Conservation (phyloP, 495 filamentous ascomycete genomes). For the Letharia columbiana region DNA sequence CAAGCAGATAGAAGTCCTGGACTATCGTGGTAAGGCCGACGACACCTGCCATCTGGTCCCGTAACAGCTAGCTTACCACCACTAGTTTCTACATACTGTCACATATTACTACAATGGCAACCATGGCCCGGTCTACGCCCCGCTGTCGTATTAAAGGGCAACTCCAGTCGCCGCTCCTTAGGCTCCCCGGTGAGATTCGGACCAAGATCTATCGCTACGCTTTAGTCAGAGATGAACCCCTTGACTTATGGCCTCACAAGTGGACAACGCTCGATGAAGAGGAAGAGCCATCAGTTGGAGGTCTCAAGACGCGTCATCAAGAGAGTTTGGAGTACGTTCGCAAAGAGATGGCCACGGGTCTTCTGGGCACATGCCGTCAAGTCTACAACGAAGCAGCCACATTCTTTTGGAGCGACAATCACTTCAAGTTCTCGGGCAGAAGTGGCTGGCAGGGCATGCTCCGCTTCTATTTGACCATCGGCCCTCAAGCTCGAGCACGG, state of each 20-base stretch:
- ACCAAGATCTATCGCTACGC: conserved; percentile 33
- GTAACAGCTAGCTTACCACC: neutral
- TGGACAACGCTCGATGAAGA: conserved; percentile 15
- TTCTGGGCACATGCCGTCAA: conserved; percentile 23
- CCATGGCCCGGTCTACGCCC: conserved; percentile 9
- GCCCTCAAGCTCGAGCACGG: conserved; percentile 19
- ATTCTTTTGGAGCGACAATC: conserved; percentile 22
- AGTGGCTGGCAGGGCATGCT: conserved; percentile 25
- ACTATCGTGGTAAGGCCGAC: conserved; percentile 5
- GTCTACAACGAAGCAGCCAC: conserved; percentile 18
- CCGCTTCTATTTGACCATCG: conserved; percentile 25
- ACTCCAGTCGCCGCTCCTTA: conserved; percentile 31
- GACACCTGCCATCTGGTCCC: neutral
- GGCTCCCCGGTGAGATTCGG: conserved; percentile 34
- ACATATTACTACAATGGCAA: neutral
- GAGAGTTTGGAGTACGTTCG: conserved; percentile 21
- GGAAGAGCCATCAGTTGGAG: conserved; percentile 7
- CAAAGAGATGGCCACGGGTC: conserved; percentile 22
- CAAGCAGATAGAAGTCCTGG: neutral
- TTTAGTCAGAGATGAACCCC: conserved; percentile 21
- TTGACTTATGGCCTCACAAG: conserved; percentile 26
- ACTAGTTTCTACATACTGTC: neutral
- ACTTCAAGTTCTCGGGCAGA: conserved; percentile 21
- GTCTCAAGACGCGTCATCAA: conserved; percentile 22
- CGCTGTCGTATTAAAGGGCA: conserved; percentile 17